Conservation (phyloP, 2,329 filamentous ascomycete species). For the Fusarium sp. region DNA sequence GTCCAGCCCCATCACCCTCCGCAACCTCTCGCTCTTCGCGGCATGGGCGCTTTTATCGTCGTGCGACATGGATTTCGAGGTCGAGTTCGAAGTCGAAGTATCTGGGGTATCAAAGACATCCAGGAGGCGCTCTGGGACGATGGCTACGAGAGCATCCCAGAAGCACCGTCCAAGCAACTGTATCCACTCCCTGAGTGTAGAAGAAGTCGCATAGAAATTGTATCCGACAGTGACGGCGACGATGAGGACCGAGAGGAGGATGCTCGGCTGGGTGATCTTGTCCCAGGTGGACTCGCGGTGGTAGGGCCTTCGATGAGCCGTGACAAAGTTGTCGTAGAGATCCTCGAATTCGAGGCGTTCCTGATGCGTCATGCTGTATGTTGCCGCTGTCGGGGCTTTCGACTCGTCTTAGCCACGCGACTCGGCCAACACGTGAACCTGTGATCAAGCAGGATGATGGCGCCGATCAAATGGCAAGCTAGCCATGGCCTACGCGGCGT, state of each 20-base stretch:
- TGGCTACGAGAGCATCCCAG: slow-evolving; percentile 71
- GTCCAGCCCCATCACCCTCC: slow-evolving; percentile 71
- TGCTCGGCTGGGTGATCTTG: slow-evolving; percentile 50
- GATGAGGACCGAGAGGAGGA: slow-evolving; percentile 50
- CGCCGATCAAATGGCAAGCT: slow-evolving; percentile 35
- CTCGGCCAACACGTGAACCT: slow-evolving; percentile 25
- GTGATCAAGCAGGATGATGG: slow-evolving; percentile 41
- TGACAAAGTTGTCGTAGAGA: slow-evolving; percentile 52
- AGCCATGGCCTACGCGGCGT: slow-evolving; percentile 41
- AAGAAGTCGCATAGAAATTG: slow-evolving; percentile 50
- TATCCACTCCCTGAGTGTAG: slow-evolving; percentile 45
- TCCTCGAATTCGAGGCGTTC: slow-evolving; percentile 45
- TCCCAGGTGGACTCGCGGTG: slow-evolving; percentile 45
- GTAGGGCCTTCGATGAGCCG: slow-evolving; percentile 48
- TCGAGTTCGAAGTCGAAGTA: slow-evolving; percentile 58
- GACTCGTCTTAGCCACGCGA: slow-evolving; percentile 36
- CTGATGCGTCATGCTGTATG: slow-evolving; percentile 50
- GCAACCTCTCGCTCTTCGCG: slow-evolving; percentile 74
- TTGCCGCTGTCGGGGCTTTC: slow-evolving; percentile 29
- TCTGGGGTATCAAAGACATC: slow-evolving; percentile 68
- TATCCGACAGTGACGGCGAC: slow-evolving; percentile 49
- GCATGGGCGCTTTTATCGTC: slow-evolving; percentile 58
- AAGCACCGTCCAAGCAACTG: slow-evolving; percentile 55
- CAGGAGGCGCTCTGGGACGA: slow-evolving; percentile 68
- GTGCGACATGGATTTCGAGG: slow-evolving; percentile 53